These are phyloP conservation scores for Zea mays DNA, from an alignment of 176 grass and related monocot species.

Conservation along the genomic window Zm-B73-REFERENCE-NAM-5.0 NC_050098.1:231271001-231271500, in stretches of 20 bases:
- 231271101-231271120: constrained; percentile 2
- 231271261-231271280: background rate
- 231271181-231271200: background rate
- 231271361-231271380: no score
- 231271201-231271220: background rate
- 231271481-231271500: constrained; percentile 1
- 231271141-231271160: background rate
- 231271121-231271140: background rate
- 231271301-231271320: background rate
- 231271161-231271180: background rate
- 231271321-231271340: constrained; percentile 1
- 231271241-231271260: background rate
- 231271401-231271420: no score
- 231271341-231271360: constrained; percentile 57
- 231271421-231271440: constrained; percentile 44
- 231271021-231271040: background rate
- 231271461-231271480: constrained; percentile 45
- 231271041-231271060: background rate
- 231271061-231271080: background rate
- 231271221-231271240: background rate
- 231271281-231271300: background rate
- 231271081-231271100: background rate
- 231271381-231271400: no score
- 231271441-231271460: constrained; percentile 58
- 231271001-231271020: background rate